A percentile compares a stretch with the other conserved stretches of the same genome.
Evolutionary conservation across 345 rosid species (phyloP).

Genomic region (Nasturtium officinale): DNA sequence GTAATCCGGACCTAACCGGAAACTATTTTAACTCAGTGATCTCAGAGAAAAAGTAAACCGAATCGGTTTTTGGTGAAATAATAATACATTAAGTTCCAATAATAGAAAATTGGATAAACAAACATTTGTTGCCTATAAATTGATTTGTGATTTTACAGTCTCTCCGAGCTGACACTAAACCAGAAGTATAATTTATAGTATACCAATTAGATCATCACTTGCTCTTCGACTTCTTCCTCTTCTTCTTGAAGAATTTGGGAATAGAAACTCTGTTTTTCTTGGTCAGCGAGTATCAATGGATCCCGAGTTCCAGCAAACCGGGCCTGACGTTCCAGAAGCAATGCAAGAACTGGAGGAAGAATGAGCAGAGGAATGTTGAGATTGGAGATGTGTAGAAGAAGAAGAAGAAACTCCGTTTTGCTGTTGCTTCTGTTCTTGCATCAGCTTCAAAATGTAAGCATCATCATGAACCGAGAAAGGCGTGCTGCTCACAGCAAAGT

Average conservation of each 20-base stretch:
- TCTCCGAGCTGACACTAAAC: slow-evolving; percentile 32
- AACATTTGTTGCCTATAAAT: slow-evolving; percentile 34
- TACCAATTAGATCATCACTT: slow-evolving; percentile 36
- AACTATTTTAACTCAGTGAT: not conserved
- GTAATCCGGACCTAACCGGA: slow-evolving; percentile 2
- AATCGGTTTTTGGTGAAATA: slow-evolving; percentile 1
- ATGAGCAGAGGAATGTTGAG: slow-evolving; percentile 42
- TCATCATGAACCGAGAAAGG: slow-evolving; percentile 52
- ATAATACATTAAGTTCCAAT: not conserved
- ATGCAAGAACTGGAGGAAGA: slow-evolving; percentile 51
- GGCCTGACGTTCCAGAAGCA: slow-evolving; percentile 45
- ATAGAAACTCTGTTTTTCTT: not conserved
- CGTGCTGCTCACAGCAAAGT: slow-evolving; percentile 38
- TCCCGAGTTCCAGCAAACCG: slow-evolving; percentile 47
- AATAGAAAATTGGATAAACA: slow-evolving; percentile 22
- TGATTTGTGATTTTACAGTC: slow-evolving; percentile 33
- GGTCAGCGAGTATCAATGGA: slow-evolving; percentile 39
- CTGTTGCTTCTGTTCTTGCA: slow-evolving; percentile 39
- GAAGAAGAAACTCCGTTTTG: slow-evolving; percentile 41
- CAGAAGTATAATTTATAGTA: slow-evolving; percentile 31
- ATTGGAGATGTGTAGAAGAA: slow-evolving; percentile 33
- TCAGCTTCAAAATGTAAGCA: slow-evolving; percentile 48
- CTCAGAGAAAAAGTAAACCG: slow-evolving; percentile 23
- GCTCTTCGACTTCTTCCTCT: slow-evolving; percentile 3
- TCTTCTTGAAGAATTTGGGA: slow-evolving; percentile 16